phyloP scores from a whole-genome alignment of 2,329 filamentous ascomycete species.

The Hymenotorrendiella dingleyae region DNA sequence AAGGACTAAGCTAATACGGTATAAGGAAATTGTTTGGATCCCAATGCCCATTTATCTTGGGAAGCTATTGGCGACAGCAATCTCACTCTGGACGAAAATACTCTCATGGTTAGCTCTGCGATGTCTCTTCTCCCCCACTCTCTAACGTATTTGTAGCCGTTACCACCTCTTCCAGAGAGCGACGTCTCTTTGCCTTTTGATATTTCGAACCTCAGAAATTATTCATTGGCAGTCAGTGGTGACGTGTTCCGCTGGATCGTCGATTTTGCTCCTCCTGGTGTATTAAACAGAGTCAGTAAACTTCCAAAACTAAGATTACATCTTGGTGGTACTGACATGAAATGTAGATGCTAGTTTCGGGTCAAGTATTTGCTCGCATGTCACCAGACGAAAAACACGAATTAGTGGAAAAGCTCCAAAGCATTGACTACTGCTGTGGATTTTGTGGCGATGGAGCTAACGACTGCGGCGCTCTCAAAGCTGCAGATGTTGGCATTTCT shows the following conservation, averaged over 20 bases:
- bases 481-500: constrained; percentile 94
- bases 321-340: too few species aligned
- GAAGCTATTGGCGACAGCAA: constrained; percentile 88
- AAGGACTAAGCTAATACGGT: constrained; percentile 13
- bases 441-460: constrained; percentile 98
- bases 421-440: constrained; percentile 88
- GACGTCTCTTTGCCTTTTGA: constrained; percentile 85
- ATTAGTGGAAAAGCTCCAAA: constrained; percentile 92
- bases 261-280: constrained; percentile 77
- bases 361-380: constrained; percentile 96
- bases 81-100: constrained; percentile 72
- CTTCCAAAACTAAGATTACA: neutral
- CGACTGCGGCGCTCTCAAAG: constrained; percentile 93
- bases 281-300: constrained; percentile 59
- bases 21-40: constrained; percentile 63
- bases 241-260: constrained; percentile 97
- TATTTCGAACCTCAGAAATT: constrained; percentile 74
- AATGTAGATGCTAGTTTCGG: constrained; percentile 76
- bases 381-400: constrained; percentile 98
- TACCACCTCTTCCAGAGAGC: constrained; percentile 60
- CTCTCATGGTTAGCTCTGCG: constrained; percentile 52
- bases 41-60: constrained; percentile 73
- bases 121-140: neutral
- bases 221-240: constrained; percentile 82
- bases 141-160: constrained; percentile 46